phyloP scores from a whole-genome alignment of 2,329 filamentous ascomycete species.

The Talaromyces rugulosus region DNA sequence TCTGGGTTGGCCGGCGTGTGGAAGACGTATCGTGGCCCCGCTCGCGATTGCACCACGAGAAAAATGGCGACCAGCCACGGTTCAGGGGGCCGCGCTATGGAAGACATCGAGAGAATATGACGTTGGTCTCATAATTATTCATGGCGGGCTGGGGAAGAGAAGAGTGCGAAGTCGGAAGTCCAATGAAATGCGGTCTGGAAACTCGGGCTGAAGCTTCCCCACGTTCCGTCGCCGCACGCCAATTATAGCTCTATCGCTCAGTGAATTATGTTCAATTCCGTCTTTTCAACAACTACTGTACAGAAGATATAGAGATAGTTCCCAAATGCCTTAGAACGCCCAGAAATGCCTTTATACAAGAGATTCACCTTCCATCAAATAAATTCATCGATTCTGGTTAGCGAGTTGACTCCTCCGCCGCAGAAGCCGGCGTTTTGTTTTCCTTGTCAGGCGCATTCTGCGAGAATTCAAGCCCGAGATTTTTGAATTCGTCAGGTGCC shows the following conservation, averaged over 20 bases:
- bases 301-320: not conserved
- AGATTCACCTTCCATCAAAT: not conserved
- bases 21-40: constrained; percentile 78
- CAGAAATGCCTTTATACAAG: not conserved
- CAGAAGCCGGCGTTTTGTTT: not conserved
- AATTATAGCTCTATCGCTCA: not conserved
- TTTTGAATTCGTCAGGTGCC: constrained; percentile 92
- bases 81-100: constrained; percentile 46
- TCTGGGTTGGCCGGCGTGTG: constrained; percentile 69
- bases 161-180: not conserved
- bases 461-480: constrained; percentile 70
- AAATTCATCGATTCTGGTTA: not conserved
- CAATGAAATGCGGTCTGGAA: not conserved
- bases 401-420: not conserved
- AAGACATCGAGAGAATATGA: constrained; percentile 35
- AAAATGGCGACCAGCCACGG: constrained; percentile 65
- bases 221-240: constrained; percentile 10
- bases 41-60: constrained; percentile 69
- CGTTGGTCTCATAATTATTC: constrained; percentile 1
- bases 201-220: constrained; percentile 16
- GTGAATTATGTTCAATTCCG: not conserved
- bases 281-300: not conserved
- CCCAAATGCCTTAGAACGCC: not conserved
- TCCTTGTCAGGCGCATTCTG: constrained; percentile 19
- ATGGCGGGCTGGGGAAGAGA: not conserved